Evolutionary conservation across 169 alveolate species (phyloP).

Genomic region (Plasmodium relictum): DNA sequence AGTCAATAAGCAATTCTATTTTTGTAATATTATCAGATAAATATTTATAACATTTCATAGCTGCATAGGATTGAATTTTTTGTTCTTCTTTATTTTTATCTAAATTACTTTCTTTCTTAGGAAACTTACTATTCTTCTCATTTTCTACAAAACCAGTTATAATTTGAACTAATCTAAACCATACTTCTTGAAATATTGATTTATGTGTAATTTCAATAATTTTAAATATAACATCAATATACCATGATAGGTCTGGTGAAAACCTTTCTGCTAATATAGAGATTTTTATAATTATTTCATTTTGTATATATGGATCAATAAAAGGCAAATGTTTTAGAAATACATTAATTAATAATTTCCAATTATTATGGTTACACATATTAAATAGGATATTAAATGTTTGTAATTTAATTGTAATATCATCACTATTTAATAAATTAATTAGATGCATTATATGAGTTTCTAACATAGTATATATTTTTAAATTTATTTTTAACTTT

Average conservation of each 20-base stretch:
- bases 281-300: slow-evolving; percentile 92
- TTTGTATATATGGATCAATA: slow-evolving; percentile 93
- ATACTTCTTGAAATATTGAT: slow-evolving; percentile 90
- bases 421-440: slow-evolving; percentile 88
- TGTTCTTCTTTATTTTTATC: slow-evolving; percentile 63
- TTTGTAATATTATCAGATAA: slow-evolving; percentile 5
- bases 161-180: slow-evolving; percentile 82
- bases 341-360: slow-evolving; percentile 92
- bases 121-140: neutral
- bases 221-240: slow-evolving; percentile 93
- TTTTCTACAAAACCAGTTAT: slow-evolving; percentile 78
- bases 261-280: slow-evolving; percentile 92
- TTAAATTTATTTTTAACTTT: slow-evolving; percentile 33
- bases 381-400: slow-evolving; percentile 91
- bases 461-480: slow-evolving; percentile 79
- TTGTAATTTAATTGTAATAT: slow-evolving; percentile 92
- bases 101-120: neutral
- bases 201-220: slow-evolving; percentile 94
- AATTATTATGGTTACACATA: slow-evolving; percentile 91
- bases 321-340: slow-evolving; percentile 90
- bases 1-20: slow-evolving; percentile 42
- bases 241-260: slow-evolving; percentile 93
- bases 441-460: slow-evolving; percentile 88
- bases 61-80: slow-evolving; percentile 53
- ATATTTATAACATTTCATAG: slow-evolving; percentile 43